Percentiles rank a stretch among this genome's conserved stretches.
These are phyloP conservation scores for Juncus inflexus DNA, from an alignment of 176 grass and related monocot species.

Conservation along the genomic window DNA sequence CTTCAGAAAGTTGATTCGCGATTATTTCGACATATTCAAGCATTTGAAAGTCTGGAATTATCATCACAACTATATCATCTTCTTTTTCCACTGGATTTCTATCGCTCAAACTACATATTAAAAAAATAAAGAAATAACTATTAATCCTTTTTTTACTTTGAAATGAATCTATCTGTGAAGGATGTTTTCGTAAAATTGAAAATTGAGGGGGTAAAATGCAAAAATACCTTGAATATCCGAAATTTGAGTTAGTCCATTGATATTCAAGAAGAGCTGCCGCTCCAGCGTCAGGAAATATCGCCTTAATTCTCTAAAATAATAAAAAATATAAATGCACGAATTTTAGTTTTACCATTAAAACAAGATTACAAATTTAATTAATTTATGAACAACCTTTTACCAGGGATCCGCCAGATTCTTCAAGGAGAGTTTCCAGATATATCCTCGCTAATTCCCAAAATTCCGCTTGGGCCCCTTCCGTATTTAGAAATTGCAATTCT, in stretches of 20 bases:
- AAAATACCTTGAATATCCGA: conserved; percentile 72
- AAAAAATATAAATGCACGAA: conserved; percentile 13
- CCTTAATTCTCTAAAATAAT: conserved; percentile 62
- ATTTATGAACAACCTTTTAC: conserved; percentile 49
- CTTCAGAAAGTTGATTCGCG: conserved; percentile 64
- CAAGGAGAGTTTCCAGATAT: conserved; percentile 68
- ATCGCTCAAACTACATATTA: conserved; percentile 68
- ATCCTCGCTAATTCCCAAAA: conserved; percentile 81
- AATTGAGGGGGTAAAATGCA: background rate
- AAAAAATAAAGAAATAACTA: background rate
- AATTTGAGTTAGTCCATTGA: conserved; percentile 76
- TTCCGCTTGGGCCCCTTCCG: conserved; percentile 90
- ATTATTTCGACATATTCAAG: conserved; percentile 76
- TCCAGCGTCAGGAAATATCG: conserved; percentile 90
- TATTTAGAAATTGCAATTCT: conserved; percentile 85
- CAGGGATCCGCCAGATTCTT: conserved; percentile 66
- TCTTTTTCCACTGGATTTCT: conserved; percentile 75
- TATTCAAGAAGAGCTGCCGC: conserved; percentile 87
- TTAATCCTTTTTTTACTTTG: background rate
- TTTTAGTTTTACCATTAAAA: conserved; percentile 2
- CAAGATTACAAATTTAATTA: no score
- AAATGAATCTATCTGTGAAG: conserved; percentile 3
- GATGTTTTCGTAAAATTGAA: no score
- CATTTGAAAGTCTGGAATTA: conserved; percentile 98
- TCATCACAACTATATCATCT: conserved; percentile 82